These are phyloP conservation scores for Westerdykella sp. DNA, from an alignment of 2,329 filamentous ascomycete species.

Conservation along the genomic window DNA sequence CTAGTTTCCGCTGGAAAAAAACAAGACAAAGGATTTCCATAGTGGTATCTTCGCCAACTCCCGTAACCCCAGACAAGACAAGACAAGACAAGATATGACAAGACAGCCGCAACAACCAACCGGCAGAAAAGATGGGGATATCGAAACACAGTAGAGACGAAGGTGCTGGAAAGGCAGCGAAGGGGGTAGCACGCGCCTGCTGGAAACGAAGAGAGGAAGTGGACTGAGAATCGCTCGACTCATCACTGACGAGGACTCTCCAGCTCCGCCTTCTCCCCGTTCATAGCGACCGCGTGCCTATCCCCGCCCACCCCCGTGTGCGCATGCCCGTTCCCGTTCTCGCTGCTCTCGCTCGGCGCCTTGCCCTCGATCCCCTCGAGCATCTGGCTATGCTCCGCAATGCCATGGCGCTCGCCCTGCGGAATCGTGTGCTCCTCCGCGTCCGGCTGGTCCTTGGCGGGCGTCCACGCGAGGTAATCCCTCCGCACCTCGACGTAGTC, in stretches of 20 bases:
- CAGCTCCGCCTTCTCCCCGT: slow-evolving; percentile 35
- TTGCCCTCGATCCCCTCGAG: slow-evolving; percentile 51
- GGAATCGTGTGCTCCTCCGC: slow-evolving; percentile 56
- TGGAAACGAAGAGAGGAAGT: too few relatives aligned
- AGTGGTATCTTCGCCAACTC: too few relatives aligned
- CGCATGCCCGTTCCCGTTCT: slow-evolving; percentile 36
- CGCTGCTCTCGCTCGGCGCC: slow-evolving; percentile 41
- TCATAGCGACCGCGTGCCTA: slow-evolving; percentile 46
- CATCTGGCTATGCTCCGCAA: slow-evolving; percentile 63
- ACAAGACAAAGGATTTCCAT: too few relatives aligned
- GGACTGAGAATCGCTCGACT: too few relatives aligned
- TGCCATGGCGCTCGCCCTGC: slow-evolving; percentile 62
- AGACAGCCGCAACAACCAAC: too few relatives aligned
- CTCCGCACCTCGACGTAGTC: slow-evolving; percentile 85
- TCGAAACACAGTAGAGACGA: too few relatives aligned
- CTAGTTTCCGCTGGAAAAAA: too few relatives aligned
- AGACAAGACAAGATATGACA: too few relatives aligned
- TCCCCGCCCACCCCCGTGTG: slow-evolving; percentile 49
- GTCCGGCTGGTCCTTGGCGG: slow-evolving; percentile 60
- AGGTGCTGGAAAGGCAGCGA: too few relatives aligned
- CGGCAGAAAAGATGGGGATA: too few relatives aligned
- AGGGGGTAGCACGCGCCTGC: too few relatives aligned
- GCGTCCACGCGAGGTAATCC: slow-evolving; percentile 84
- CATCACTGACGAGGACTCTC: background rate
- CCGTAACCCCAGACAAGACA: too few relatives aligned